Percentiles rank a stretch among this genome's conserved stretches.
Conservation (phyloP, 805 yeast species). For the Nakazawaea ishiwadae region DNA sequence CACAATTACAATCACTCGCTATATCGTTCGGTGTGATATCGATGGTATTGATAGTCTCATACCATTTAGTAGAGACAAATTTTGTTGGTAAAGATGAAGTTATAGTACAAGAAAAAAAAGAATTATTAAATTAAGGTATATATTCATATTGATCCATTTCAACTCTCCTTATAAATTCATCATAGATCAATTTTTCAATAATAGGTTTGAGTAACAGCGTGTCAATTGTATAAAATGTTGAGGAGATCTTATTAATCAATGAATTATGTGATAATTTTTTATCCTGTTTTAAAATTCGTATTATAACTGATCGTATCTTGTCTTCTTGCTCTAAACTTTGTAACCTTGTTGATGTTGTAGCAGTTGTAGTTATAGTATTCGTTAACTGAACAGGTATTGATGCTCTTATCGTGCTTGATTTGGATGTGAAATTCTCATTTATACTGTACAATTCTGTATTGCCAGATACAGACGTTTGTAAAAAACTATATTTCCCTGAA, state of each 20-base stretch:
- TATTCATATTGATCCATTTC: constrained; percentile 23
- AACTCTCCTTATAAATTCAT: constrained; percentile 28
- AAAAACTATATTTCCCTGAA: constrained; percentile 27
- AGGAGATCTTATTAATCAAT: constrained; percentile 21
- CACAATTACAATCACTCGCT: constrained; percentile 70
- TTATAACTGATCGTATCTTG: constrained; percentile 26
- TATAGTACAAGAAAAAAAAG: not conserved
- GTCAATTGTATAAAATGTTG: constrained; percentile 20
- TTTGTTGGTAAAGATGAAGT: constrained; percentile 12
- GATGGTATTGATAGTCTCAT: constrained; percentile 64
- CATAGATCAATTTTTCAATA: constrained; percentile 30
- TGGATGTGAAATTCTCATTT: constrained; percentile 11
- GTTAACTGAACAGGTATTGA: not conserved
- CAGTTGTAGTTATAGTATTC: not conserved
- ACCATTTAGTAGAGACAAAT: constrained; percentile 41
- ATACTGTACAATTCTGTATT: too few relatives aligned
- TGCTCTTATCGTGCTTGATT: constrained; percentile 3
- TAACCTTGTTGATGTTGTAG: not conserved
- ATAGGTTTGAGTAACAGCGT: constrained; percentile 26
- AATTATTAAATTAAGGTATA: constrained; percentile 23
- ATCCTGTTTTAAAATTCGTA: constrained; percentile 28
- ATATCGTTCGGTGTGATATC: constrained; percentile 70
- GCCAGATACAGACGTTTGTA: constrained; percentile 14
- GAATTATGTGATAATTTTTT: constrained; percentile 20
- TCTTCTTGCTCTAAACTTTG: constrained; percentile 19